Base-by-base conservation (phyloP, 2,329 filamentous ascomycete species). In the Penicillium sumatraense region DNA sequence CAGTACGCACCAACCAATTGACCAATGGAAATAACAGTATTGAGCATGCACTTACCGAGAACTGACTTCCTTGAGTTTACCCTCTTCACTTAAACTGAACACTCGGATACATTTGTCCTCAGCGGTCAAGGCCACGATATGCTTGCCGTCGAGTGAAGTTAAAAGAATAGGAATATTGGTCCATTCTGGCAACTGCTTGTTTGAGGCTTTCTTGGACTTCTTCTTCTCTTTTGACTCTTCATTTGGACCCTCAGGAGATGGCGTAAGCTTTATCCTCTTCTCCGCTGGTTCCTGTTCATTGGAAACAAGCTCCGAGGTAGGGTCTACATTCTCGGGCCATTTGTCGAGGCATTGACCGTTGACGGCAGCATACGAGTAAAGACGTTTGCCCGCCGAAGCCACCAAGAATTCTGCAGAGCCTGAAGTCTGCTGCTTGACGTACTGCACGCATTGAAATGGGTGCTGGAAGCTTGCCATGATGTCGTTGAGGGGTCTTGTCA, bases 41-140 rank as follows among this genome's bases (percentile, higher is more conserved):
- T 9, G 21, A 44, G 13, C 45, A 24, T 36, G 10, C 13, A 63
- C 71, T 70, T 79, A 90, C 89, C 93, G 86, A 72, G 87, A 82
- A 72, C 89, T 96, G 54, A 91, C 70, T 68, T 91, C 82, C 26
- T 80, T 78, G 24, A 97, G 75, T 3, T 75, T 75, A 1, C 87
- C 89, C 49, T 83, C 74, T 2, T 81, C 76, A 26, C 85, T 81
- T 56, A 93, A 80, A 62, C 86, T 80, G 69, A 98, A 90, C 0
- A 97, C 90, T 72, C 90, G 90, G 36, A 99, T 82, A 47, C 84
- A 86, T 78, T 99, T 99, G 79, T 98, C 95, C 67, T 96, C 91
- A n/a, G 85, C 88, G 8, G 92, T 96, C 26, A 96, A 85, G 20
- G 86, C 89, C 38, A 96, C 78, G 18, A 96, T 72, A 75, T 96